phyloP scores from a whole-genome alignment of 2,329 filamentous ascomycete genomes.

The Aschersonia sp. region DNA sequence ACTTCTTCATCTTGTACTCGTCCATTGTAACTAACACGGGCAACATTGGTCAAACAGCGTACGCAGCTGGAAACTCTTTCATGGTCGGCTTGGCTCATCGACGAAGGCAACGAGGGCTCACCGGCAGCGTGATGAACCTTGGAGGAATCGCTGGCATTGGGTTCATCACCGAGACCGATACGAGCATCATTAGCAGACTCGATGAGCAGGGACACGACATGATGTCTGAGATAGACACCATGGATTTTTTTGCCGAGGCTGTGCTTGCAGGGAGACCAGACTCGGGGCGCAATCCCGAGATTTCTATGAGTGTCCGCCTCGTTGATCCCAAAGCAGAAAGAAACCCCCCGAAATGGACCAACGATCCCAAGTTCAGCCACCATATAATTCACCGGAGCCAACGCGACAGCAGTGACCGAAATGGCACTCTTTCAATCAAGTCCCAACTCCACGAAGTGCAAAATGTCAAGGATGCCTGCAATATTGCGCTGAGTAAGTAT shows the following conservation, averaged over 20 bases:
- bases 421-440: background rate
- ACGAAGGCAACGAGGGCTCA: slow-evolving; percentile 20
- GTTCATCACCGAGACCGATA: background rate
- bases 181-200: background rate
- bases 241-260: slow-evolving; percentile 16
- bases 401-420: background rate
- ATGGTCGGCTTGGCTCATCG: slow-evolving; percentile 22
- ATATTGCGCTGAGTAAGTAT: background rate
- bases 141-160: slow-evolving; percentile 23
- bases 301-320: background rate
- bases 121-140: slow-evolving; percentile 22
- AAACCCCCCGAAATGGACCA: background rate
- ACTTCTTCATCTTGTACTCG: slow-evolving; percentile 23
- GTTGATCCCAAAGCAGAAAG: background rate
- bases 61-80: slow-evolving; percentile 29
- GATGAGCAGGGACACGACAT: background rate
- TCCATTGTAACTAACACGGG: slow-evolving; percentile 15
- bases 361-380: background rate
- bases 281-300: background rate
- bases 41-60: slow-evolving; percentile 25
- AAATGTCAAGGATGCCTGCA: background rate
- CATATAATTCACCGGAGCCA: background rate
- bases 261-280: slow-evolving; percentile 8
- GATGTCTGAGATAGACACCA: slow-evolving; percentile 16
- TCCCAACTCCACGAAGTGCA: background rate